phyloP scores from a whole-genome alignment of 176 grass and related monocot genomes.

The Eremochloa ophiuroides region DNA sequence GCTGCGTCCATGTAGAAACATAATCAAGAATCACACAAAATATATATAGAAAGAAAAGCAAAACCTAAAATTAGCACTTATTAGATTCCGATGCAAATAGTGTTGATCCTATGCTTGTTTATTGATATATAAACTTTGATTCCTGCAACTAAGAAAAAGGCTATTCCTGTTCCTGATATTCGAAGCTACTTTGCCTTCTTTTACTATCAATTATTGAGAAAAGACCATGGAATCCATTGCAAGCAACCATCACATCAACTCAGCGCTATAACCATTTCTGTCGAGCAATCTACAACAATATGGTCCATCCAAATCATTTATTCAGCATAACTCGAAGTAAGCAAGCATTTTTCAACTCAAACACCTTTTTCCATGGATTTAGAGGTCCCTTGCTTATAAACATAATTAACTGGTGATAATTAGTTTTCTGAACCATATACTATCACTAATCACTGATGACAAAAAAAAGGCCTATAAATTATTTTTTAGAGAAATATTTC shows the following conservation, averaged over 20 bases:
- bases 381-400: background rate
- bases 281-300: background rate
- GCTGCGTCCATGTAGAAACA: background rate
- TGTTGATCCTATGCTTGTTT: slow-evolving; percentile 14
- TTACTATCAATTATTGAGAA: slow-evolving; percentile 49
- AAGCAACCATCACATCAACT: slow-evolving; percentile 33
- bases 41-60: background rate
- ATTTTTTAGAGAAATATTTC: background rate
- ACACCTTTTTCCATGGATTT: background rate
- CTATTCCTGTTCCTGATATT: slow-evolving; percentile 41
- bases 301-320: slow-evolving; percentile 1
- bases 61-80: slow-evolving; percentile 16
- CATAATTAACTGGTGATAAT: background rate
- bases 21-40: slow-evolving; percentile 8
- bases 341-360: background rate
- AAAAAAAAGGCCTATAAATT: background rate
- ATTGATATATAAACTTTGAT: background rate
- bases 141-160: slow-evolving; percentile 31
- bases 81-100: background rate
- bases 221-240: slow-evolving; percentile 34
- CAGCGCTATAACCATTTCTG: slow-evolving; percentile 27
- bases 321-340: slow-evolving; percentile 3
- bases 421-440: background rate
- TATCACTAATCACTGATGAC: background rate
- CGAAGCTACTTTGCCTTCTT: slow-evolving; percentile 32